Evolutionary conservation across 2,329 filamentous ascomycete genomes (phyloP), one percentile per base, ranked within the genome.

Genomic region (Fusarium sp.): DNA sequence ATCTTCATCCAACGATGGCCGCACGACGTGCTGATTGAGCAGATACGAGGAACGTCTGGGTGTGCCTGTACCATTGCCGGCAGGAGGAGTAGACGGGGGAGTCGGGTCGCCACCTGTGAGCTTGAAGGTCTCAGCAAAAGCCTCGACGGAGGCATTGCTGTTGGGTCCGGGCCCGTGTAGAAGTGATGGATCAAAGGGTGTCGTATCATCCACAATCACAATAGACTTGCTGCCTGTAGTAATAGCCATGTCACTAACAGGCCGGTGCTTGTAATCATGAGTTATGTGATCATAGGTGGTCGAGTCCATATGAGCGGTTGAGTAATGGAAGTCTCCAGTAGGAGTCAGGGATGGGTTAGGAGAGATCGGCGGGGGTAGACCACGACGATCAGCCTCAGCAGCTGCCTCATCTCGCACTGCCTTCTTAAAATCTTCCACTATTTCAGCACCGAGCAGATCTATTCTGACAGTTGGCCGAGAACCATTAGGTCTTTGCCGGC

Each of bases 191-290:
- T 87, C 81, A 7, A 82, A 80, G 0, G 84, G 81, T 17, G 85
- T 71, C 1, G 90, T 91, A 33, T 88, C 89, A 61, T 97, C 93
- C 36, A 97, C 89, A 74, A 97, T 97, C 57, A 97, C 86, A 69
- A 97, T 97, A 0, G 94, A 97, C 75, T 95, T 91, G 83, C 93
- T 97, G n/a, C 93, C 92, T 13, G 86, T 85, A 0, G 94, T 96
- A 44, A 95, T 87, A 7, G 80, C 87, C 71, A 83, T 82, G 63
- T 89, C 86, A 66, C 86, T 88, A 14, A 77, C 72, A 2, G 85
- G 84, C 44, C 85, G 79, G 55, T 69, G 76, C 61, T 62, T 80
- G 10, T 79, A 69, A 7, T 76, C 64, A 8, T 75, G 75, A 7
- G 73, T 69, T 6, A 79, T 72, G 22, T 77, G 74, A n/a, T 81